These are phyloP conservation scores for Periconia digitata DNA, from an alignment of 2,329 filamentous ascomycete genomes.

Conservation along the genomic window DNA sequence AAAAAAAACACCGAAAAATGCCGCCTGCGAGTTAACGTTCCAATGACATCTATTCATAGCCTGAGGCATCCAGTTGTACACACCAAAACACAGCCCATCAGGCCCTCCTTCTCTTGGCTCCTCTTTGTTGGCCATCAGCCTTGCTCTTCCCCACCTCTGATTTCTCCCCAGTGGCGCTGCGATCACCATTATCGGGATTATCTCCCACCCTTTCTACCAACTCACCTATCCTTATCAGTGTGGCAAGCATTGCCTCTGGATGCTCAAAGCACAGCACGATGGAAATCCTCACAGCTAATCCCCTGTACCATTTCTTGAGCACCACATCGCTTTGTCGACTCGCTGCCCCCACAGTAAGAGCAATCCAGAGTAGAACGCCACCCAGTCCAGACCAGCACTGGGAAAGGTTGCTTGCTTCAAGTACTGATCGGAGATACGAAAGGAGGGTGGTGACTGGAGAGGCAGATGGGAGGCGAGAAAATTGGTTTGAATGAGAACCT, in stretches of 20 bases:
- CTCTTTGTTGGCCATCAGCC: not conserved
- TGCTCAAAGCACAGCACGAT: constrained; percentile 42
- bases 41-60: not conserved
- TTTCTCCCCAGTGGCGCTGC: not conserved
- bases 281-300: constrained; percentile 31
- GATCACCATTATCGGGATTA: constrained; percentile 27
- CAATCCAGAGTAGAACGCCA: constrained; percentile 42
- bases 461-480: constrained; percentile 5
- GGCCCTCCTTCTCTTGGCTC: constrained; percentile 17
- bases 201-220: constrained; percentile 20
- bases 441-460: constrained; percentile 19
- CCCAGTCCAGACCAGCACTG: constrained; percentile 41
- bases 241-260: constrained; percentile 31
- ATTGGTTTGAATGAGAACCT: not conserved
- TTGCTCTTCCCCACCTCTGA: not conserved
- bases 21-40: not conserved
- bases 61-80: not conserved
- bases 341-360: constrained; percentile 36
- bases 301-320: constrained; percentile 33
- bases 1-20: no score
- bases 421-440: constrained; percentile 19
- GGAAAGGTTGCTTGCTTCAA: constrained; percentile 35
- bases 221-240: constrained; percentile 29
- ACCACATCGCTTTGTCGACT: constrained; percentile 23
- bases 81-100: not conserved